phyloP scores from a whole-genome alignment of 2,329 filamentous ascomycete species.

The Diaporthe amygdali region DNA sequence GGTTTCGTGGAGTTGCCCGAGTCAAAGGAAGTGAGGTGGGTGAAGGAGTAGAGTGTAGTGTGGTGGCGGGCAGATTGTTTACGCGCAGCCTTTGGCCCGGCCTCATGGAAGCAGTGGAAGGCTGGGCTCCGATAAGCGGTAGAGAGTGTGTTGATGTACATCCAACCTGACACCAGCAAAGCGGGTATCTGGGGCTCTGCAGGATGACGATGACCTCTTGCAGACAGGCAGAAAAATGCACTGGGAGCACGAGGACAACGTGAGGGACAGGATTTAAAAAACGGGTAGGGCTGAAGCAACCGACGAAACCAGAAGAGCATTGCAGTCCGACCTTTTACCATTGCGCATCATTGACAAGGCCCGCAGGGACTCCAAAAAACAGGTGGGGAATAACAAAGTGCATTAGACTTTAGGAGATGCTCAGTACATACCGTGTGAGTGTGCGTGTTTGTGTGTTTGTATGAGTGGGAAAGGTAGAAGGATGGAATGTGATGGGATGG shows the following conservation, averaged over 20 bases:
- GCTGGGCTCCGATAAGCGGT: conserved; percentile 60
- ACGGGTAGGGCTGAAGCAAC: conserved; percentile 28
- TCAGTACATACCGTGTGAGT: background rate
- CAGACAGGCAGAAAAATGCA: conserved; percentile 12
- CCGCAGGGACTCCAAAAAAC: conserved; percentile 9
- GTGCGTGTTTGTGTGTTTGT: background rate
- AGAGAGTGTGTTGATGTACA: conserved; percentile 29
- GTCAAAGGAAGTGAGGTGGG: background rate
- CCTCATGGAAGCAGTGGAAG: conserved; percentile 49
- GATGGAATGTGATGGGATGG: background rate
- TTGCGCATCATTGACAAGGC: conserved; percentile 48
- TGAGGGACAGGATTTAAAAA: conserved; percentile 30
- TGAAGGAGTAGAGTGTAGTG: background rate
- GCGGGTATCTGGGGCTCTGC: conserved; percentile 27
- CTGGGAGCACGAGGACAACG: background rate
- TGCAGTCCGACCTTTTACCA: conserved; percentile 55
- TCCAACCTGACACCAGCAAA: conserved; percentile 19
- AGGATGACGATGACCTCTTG: conserved; percentile 19
- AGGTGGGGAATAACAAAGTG: background rate
- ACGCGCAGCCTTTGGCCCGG: conserved; percentile 65
- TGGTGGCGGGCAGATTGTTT: conserved; percentile 41
- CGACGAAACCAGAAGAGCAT: conserved; percentile 44
- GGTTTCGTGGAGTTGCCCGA: conserved; percentile 47
- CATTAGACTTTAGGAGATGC: background rate
- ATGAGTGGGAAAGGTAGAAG: background rate